These are phyloP conservation scores for Lepiota venenata DNA, from an alignment of 768 basidiomycete species.

Conservation along the genomic window DNA sequence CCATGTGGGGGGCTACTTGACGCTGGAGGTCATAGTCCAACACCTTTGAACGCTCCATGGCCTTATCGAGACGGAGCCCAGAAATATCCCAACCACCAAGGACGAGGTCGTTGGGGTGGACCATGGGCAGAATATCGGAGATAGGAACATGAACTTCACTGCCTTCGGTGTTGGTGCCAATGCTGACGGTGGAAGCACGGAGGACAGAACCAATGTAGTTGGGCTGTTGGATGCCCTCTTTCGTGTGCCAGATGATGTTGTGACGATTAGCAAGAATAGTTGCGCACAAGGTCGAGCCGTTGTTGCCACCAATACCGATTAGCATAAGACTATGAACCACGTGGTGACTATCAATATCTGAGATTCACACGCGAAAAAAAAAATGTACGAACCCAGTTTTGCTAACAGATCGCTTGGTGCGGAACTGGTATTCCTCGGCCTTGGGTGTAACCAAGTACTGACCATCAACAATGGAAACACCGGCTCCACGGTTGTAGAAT, in stretches of 20 bases:
- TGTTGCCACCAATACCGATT: constrained; percentile 97
- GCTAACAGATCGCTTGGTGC: constrained; percentile 79
- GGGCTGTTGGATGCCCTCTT: constrained; percentile 86
- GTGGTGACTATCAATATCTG: constrained; percentile 14
- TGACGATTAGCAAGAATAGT: constrained; percentile 96
- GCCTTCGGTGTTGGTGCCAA: constrained; percentile 79
- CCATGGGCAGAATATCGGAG: constrained; percentile 93
- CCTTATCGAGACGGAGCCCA: constrained; percentile 75
- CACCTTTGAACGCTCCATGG: constrained; percentile 92
- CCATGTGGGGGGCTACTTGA: constrained; percentile 87
- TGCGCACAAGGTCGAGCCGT: constrained; percentile 90
- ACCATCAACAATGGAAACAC: constrained; percentile 67
- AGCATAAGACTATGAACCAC: constrained; percentile 80
- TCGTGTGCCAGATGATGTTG: constrained; percentile 93
- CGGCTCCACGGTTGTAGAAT: constrained; percentile 77
- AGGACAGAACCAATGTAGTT: constrained; percentile 98
- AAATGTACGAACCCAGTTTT: constrained; percentile 80
- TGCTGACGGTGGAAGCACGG: constrained; percentile 90
- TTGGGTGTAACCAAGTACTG: constrained; percentile 79
- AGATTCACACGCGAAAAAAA: constrained; percentile 8
- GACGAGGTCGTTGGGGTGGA: constrained; percentile 96
- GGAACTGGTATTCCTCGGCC: constrained; percentile 83
- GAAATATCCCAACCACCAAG: constrained; percentile 99
- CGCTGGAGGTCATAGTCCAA: constrained; percentile 97
- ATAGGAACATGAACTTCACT: constrained; percentile 93